Conservation (phyloP, 257 asterid species). For the Solanum pennellii region DNA sequence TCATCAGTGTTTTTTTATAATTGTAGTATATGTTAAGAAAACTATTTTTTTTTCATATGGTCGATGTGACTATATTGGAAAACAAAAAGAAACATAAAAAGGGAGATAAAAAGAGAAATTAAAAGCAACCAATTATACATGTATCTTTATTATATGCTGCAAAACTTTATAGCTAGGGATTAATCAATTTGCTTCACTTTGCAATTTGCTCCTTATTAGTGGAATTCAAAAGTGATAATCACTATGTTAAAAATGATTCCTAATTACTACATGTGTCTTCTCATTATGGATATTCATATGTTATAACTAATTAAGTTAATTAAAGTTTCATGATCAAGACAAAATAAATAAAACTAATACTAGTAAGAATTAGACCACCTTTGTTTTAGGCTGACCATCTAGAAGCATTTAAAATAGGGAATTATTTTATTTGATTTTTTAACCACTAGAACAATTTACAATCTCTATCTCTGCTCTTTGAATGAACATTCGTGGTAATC, state of each 20-base stretch:
- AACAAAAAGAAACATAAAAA: neutral
- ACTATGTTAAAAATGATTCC: neutral
- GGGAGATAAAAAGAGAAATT: neutral
- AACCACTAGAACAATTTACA: too few species aligned
- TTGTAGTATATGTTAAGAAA: neutral
- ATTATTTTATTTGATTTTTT: too few species aligned
- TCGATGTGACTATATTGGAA: neutral
- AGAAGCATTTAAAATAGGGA: neutral
- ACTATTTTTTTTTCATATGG: neutral
- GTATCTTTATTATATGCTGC: neutral
- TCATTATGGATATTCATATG: neutral
- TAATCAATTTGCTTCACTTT: neutral
- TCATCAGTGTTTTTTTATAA: too few species aligned
- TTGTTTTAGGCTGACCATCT: neutral
- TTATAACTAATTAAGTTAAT: neutral
- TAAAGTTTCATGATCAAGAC: neutral
- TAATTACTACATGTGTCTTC: neutral
- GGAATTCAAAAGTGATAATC: neutral
- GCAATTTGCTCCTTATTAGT: neutral
- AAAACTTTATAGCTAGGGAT: neutral
- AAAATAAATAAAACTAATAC: neutral
- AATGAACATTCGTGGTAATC: too few species aligned
- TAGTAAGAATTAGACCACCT: neutral
- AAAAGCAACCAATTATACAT: neutral
- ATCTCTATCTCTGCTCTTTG: too few species aligned